phyloP scores from a whole-genome alignment of 805 yeast genomes.

The Cephaloascus fragrans region DNA sequence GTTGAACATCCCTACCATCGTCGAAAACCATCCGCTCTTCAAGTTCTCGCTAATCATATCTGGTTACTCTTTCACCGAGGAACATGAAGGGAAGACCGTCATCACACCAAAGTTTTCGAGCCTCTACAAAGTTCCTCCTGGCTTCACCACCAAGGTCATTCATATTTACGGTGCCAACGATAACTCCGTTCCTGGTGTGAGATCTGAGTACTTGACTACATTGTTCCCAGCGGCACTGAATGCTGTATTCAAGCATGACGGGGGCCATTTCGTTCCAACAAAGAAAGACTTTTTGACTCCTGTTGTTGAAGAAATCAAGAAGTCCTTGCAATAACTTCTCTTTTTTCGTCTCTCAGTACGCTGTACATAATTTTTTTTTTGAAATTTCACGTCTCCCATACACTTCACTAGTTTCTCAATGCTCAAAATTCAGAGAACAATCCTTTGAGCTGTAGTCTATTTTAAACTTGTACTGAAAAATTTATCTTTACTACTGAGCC shows the following conservation, averaged over 20 bases:
- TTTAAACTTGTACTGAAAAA: too few relatives aligned
- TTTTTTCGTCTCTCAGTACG: too few relatives aligned
- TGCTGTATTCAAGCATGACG: constrained; percentile 18
- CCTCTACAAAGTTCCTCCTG: constrained; percentile 11
- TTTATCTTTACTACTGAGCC: too few relatives aligned
- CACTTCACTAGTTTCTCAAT: too few relatives aligned
- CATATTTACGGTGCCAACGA: constrained; percentile 22
- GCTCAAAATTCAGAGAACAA: too few relatives aligned
- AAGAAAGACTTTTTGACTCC: constrained; percentile 11
- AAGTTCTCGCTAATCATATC: constrained; percentile 19
- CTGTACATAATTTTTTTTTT: too few relatives aligned
- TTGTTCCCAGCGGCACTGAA: constrained; percentile 7
- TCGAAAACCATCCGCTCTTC: constrained; percentile 16
- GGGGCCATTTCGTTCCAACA: constrained; percentile 27
- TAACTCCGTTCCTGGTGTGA: constrained; percentile 19
- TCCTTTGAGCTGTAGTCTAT: too few relatives aligned
- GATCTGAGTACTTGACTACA: constrained; percentile 15
- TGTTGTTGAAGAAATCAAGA: constrained; percentile 9
- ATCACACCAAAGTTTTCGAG: constrained; percentile 10
- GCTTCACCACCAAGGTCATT: constrained; percentile 14
- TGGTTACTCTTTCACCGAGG: constrained; percentile 24
- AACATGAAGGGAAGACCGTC: constrained; percentile 10
- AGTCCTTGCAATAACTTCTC: constrained; percentile 8
- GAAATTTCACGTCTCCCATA: too few relatives aligned
- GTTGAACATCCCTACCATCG: constrained; percentile 11